Conservation (phyloP, 2,329 filamentous ascomycete genomes). For the Colletotrichum filicis region DNA sequence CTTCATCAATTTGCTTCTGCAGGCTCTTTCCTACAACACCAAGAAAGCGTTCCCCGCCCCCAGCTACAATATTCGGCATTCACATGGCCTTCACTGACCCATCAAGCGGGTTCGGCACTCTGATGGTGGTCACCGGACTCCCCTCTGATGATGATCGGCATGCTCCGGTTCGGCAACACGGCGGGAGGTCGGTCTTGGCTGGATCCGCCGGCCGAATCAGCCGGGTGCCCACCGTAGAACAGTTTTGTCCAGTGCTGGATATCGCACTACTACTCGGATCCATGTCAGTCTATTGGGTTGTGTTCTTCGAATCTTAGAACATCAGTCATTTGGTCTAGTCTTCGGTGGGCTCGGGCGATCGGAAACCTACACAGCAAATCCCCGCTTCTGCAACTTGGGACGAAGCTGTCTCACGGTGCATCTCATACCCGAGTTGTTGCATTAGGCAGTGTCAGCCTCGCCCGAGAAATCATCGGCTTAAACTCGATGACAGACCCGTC, state of each 20-base stretch:
- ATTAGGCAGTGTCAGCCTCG: constrained; percentile 21
- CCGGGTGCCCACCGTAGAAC: background rate
- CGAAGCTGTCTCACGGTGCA: constrained; percentile 35
- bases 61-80: background rate
- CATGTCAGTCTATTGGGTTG: background rate
- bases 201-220: constrained; percentile 18
- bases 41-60: background rate
- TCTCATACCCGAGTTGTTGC: constrained; percentile 33
- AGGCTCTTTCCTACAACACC: background rate
- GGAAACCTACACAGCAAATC: constrained; percentile 26
- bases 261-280: background rate
- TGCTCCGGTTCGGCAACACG: constrained; percentile 25
- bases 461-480: constrained; percentile 23
- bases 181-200: constrained; percentile 26
- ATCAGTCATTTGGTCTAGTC: constrained; percentile 23
- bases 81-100: background rate
- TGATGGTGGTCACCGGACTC: background rate
- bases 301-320: constrained; percentile 5
- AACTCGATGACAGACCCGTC: constrained; percentile 30
- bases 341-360: constrained; percentile 33
- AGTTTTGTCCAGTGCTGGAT: constrained; percentile 1
- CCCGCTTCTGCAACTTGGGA: constrained; percentile 29
- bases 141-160: constrained; percentile 30
- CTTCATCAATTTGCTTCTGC: background rate
- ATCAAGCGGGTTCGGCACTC: background rate